Evolutionary conservation across 1,139 yeast genomes (phyloP), one percentile per base, ranked within the genome.

Genomic region (Magnusiomyces suaveolens): DNA sequence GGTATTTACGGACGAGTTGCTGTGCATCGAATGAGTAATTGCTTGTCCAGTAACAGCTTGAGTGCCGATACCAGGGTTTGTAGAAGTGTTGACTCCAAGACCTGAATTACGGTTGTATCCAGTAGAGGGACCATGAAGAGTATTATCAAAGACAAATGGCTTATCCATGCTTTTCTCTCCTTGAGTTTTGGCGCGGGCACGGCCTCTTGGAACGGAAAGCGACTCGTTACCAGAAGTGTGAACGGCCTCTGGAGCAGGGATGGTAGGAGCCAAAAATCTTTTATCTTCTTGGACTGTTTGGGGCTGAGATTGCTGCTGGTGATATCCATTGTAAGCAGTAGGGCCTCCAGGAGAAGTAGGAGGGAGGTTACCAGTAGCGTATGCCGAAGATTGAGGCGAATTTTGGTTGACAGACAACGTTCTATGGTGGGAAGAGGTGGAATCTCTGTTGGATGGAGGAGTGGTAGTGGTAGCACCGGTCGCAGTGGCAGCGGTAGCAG

Each of bases 121-220:
- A 12, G 36, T 6, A 29, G 36, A 29, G 36, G 43, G 8, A 38
- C 18, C 18, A 38, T 8, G 43, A 14, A 38, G 23, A 57, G 50
- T 39, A 16, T 56, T 51, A 6, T 52, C 56, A 53, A 53, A 44
- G 21, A 53, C 57, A 54, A 58, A 59, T 10, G 48, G 21, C 10
- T 43, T 49, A 2, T 53, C 55, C 14, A 33, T 29, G n/a, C 63
- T 64, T 2, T 60, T 44, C 2, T 59, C 59, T 2, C 67, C 66
- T 24, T 64, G 67, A 10, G 66, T 63, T 43, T 60, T 59, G 29
- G 69, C 58, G 3, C 68, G 48, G 14, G 63, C 60, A n/a, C 65
- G 54, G 1, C 58, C 46, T n/a, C 54, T 47, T 10, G 56, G 54
- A 20, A 65, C 55, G 20, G 54, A 56, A 20, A 58, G 59, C 26